These are phyloP conservation scores for Botrytis galanthina DNA, from an alignment of 2,329 filamentous ascomycete genomes.

Conservation along the genomic window DNA sequence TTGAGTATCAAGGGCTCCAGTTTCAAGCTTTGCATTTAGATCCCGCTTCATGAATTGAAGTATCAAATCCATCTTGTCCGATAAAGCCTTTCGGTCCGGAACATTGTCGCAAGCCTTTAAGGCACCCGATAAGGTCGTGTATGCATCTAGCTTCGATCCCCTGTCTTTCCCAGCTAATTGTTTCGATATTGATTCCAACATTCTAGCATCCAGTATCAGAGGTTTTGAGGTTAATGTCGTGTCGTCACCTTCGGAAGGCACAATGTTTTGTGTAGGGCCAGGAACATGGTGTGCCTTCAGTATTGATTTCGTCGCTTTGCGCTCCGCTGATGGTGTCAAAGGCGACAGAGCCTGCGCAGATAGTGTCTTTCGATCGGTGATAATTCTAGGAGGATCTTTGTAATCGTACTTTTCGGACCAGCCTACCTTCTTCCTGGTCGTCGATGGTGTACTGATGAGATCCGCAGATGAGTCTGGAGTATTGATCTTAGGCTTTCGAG, in stretches of 20 bases:
- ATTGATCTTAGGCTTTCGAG: constrained; percentile 23
- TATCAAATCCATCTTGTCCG: constrained; percentile 73
- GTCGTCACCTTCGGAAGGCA: constrained; percentile 48
- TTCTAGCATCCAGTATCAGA: constrained; percentile 50
- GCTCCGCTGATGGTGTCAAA: constrained; percentile 41
- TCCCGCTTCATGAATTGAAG: constrained; percentile 84
- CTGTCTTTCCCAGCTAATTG: constrained; percentile 75
- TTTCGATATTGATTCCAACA: constrained; percentile 81
- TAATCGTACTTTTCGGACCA: constrained; percentile 59
- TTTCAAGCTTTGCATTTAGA: constrained; percentile 58
- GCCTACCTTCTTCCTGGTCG: constrained; percentile 54
- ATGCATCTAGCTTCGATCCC: constrained; percentile 77
- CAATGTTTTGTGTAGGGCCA: constrained; percentile 40
- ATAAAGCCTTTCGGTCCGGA: constrained; percentile 69
- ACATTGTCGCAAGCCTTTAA: constrained; percentile 80
- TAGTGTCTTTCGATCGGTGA: constrained; percentile 24
- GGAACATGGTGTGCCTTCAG: constrained; percentile 63
- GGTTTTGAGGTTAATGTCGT: not conserved
- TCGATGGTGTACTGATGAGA: constrained; percentile 29
- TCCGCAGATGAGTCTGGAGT: constrained; percentile 40
- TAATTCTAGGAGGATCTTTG: constrained; percentile 44
- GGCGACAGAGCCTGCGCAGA: constrained; percentile 24
- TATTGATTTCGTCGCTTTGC: constrained; percentile 68
- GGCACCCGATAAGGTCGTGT: constrained; percentile 72
- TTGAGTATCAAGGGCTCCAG: constrained; percentile 60